Evolutionary conservation across 1,284 basidiomycete species (phyloP).

Genomic region (Fomitopsis pinicola): DNA sequence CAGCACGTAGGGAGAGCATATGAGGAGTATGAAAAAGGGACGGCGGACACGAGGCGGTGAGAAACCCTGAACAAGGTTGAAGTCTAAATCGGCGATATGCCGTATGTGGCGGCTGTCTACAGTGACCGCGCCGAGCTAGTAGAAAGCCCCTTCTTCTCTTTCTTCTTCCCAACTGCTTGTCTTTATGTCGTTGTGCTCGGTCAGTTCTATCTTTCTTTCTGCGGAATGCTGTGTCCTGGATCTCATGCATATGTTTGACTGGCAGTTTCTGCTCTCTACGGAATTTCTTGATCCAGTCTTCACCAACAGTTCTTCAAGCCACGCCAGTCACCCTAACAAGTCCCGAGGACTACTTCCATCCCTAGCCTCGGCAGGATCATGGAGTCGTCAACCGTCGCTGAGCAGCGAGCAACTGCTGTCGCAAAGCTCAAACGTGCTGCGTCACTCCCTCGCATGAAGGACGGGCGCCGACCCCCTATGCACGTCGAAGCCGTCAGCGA

Average conservation of each 20-base stretch:
- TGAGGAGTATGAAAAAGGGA: constrained; percentile 1
- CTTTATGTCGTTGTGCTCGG: constrained; percentile 20
- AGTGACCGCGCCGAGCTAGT: constrained; percentile 7
- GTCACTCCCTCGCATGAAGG: constrained; percentile 83
- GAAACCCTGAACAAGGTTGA: constrained; percentile 6
- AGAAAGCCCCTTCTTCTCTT: neutral
- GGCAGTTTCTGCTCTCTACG: constrained; percentile 15
- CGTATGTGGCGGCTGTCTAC: constrained; percentile 6
- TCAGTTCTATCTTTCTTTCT: constrained; percentile 6
- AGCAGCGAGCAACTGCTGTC: constrained; percentile 79
- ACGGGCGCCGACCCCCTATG: constrained; percentile 81
- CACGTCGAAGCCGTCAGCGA: constrained; percentile 75
- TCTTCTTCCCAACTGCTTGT: constrained; percentile 6
- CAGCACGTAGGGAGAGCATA: neutral
- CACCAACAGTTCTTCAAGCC: constrained; percentile 14
- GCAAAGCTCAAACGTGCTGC: constrained; percentile 87
- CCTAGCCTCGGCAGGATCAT: constrained; percentile 25
- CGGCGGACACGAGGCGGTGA: constrained; percentile 8
- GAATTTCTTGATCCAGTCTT: constrained; percentile 12
- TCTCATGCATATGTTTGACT: neutral
- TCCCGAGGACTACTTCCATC: constrained; percentile 24
- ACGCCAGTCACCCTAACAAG: constrained; percentile 24
- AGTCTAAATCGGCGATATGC: constrained; percentile 9
- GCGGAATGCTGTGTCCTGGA: neutral
- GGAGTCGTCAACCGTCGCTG: constrained; percentile 50